Conservation (phyloP, 1,284 basidiomycete genomes). For the Mycena citricolor region DNA sequence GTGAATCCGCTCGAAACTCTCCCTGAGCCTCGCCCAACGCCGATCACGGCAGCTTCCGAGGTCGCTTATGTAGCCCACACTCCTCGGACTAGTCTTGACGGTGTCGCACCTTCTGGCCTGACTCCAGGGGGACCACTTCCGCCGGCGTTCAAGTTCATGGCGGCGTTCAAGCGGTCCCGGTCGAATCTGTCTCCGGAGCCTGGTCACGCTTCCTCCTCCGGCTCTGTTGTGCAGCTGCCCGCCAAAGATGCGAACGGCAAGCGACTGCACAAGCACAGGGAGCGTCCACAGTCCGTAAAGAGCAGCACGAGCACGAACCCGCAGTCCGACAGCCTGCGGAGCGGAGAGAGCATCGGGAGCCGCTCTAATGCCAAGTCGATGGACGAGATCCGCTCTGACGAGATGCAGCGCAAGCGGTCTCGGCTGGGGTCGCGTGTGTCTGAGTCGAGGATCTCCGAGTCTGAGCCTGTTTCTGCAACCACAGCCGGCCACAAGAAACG, state of each 20-base stretch:
- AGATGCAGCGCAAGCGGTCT: conserved; percentile 27
- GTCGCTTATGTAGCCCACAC: conserved; percentile 47
- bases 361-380: conserved; percentile 24
- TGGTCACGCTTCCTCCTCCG: conserved; percentile 26
- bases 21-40: conserved; percentile 37
- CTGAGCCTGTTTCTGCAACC: conserved; percentile 31
- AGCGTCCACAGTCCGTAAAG: conserved; percentile 49
- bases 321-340: conserved; percentile 45
- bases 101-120: conserved; percentile 26
- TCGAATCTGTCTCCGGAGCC: conserved; percentile 44
- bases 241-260: conserved; percentile 22
- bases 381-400: conserved; percentile 22
- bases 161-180: conserved; percentile 62
- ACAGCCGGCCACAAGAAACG: conserved; percentile 39
- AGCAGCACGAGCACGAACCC: conserved; percentile 46
- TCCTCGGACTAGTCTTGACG: conserved; percentile 53
- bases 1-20: conserved; percentile 51
- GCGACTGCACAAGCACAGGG: conserved; percentile 35
- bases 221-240: conserved; percentile 29
- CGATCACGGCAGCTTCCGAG: conserved; percentile 54
- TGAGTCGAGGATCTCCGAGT: conserved; percentile 24
- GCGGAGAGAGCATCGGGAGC: conserved; percentile 39
- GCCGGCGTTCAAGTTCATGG: conserved; percentile 62
- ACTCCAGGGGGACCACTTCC: conserved; percentile 35
- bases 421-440: conserved; percentile 25